Base-by-base conservation (phyloP, 805 yeast genomes). In the Saturnispora halmiae region DNA sequence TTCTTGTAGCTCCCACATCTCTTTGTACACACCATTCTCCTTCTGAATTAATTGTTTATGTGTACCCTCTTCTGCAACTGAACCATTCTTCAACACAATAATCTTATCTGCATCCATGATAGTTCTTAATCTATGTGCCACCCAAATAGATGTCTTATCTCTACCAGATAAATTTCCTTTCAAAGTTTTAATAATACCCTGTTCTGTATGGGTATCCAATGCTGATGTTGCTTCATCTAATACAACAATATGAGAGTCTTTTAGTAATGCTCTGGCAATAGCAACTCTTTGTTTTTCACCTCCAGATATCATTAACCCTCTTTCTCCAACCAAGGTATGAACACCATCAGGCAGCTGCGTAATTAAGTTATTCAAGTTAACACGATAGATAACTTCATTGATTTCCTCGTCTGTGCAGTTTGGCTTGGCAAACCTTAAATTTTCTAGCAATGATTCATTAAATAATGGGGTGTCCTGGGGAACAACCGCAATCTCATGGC, bases 291-390 rank as follows among this genome's bases (percentile, higher is more conserved):
- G 98, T 58, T 92, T 88, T 59, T 92, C 98, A 46, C 98, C 98
- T n/a, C 98, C 98, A 20, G 96, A 86, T 35, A 92, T 88, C 98
- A 92, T 92, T 72, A 92, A 72, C n/a, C 98, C 98, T 55, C 94
- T 69, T 60, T 92, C 98, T 36, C 98, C 98, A 14, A 92, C 98
- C 43, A 84, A 68, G 0, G 97, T 92, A 22, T 81, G 67, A 31
- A 73, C 66, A 1, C 96, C 96, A 11, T 83, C 82, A 0, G 98
- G 97, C 35, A 92, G 61, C 33, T 79, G 83, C 5, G 59, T 50
- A 13, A 90, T 69, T 35, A 90, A 64, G 19, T 62, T 58, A 46
- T 73, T 73, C 46, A 90, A 67, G 51, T 82, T 79, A 4, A 95
- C 95, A 51, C 75, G 73, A 30, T 66, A 59, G 13, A 90, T 78